phyloP scores from a whole-genome alignment of 495 filamentous ascomycete species.

The Penicillium alfredii region DNA sequence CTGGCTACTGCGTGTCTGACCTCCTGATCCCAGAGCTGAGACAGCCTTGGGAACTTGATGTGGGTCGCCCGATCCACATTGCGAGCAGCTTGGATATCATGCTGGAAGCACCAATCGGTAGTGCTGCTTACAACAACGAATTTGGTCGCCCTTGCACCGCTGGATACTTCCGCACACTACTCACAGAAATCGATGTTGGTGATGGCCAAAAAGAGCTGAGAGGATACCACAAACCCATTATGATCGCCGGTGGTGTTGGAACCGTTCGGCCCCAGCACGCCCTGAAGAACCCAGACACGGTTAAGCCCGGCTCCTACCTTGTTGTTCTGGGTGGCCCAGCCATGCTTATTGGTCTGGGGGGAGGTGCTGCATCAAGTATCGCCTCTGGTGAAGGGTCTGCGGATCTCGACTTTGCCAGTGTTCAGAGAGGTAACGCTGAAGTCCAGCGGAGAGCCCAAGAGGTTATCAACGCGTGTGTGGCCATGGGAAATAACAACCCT shows the following conservation, averaged over 20 bases:
- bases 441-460: slow-evolving; percentile 92
- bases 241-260: slow-evolving; percentile 94
- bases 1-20: slow-evolving; percentile 92
- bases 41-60: slow-evolving; percentile 84
- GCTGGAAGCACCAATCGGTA: slow-evolving; percentile 92
- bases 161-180: slow-evolving; percentile 85
- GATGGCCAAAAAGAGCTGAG: slow-evolving; percentile 63
- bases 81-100: slow-evolving; percentile 93
- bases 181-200: slow-evolving; percentile 57
- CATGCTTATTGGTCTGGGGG: slow-evolving; percentile 95
- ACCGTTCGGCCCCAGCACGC: slow-evolving; percentile 94
- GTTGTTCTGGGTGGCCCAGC: slow-evolving; percentile 92
- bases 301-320: slow-evolving; percentile 76
- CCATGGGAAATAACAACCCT: slow-evolving; percentile 75
- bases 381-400: slow-evolving; percentile 81
- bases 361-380: slow-evolving; percentile 89
- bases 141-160: slow-evolving; percentile 89
- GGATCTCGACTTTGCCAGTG: slow-evolving; percentile 91
- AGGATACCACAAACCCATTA: slow-evolving; percentile 97
- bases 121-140: slow-evolving; percentile 94
- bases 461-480: slow-evolving; percentile 89
- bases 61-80: slow-evolving; percentile 86
- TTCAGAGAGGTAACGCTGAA: slow-evolving; percentile 89
- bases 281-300: slow-evolving; percentile 69
- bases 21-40: slow-evolving; percentile 75